phyloP scores from a whole-genome alignment of 371 early-diverging fungal genomes.

The Mucor irregularis region DNA sequence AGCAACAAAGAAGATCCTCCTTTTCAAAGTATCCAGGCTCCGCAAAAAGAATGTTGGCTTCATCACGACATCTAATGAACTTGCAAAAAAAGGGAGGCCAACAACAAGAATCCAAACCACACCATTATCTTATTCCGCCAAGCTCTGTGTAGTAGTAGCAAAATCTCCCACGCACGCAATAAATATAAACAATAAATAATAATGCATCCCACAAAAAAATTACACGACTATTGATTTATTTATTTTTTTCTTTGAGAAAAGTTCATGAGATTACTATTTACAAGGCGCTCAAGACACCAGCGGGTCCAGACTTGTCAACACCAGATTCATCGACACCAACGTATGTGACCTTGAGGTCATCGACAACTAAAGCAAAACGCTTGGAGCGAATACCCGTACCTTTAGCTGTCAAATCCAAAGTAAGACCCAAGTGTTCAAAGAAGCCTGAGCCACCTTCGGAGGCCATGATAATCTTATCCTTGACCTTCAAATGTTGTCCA shows the following conservation, averaged over 20 bases:
- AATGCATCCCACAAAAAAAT: neutral
- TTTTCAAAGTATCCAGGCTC: neutral
- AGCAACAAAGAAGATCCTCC: no score
- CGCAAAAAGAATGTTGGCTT: slow-evolving; percentile 22
- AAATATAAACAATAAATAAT: neutral
- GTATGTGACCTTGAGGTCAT: slow-evolving; percentile 70
- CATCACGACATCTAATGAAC: slow-evolving; percentile 24
- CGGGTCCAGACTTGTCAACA: slow-evolving; percentile 37
- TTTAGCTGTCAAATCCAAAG: slow-evolving; percentile 47
- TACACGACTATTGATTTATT: neutral
- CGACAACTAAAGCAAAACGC: slow-evolving; percentile 76
- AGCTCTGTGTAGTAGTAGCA: neutral
- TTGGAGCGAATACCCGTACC: slow-evolving; percentile 49
- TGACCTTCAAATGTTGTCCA: slow-evolving; percentile 54
- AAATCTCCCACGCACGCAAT: neutral
- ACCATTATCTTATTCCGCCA: neutral
- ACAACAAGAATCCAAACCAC: neutral
- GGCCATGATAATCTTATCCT: slow-evolving; percentile 70
- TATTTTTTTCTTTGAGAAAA: neutral
- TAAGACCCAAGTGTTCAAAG: slow-evolving; percentile 64
- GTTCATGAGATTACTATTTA: neutral
- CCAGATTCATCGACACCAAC: slow-evolving; percentile 68
- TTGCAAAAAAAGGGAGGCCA: slow-evolving; percentile 16
- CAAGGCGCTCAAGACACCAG: slow-evolving; percentile 28
- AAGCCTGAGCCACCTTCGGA: slow-evolving; percentile 70